phyloP scores from a whole-genome alignment of 23 red algal species.

The Agarophyton chilense region DNA sequence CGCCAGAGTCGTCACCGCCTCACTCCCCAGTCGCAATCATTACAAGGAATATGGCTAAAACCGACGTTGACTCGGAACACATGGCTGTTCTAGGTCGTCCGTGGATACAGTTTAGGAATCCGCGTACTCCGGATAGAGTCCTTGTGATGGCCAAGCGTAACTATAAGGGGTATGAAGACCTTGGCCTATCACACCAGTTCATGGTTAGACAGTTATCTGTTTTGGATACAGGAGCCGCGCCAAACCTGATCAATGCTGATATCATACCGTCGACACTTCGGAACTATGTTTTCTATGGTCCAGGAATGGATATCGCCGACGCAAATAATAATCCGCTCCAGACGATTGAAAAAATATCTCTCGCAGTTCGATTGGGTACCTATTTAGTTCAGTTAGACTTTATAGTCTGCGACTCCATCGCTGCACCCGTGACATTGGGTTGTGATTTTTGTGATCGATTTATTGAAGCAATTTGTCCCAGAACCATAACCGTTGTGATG shows the following conservation, averaged over 20 bases:
- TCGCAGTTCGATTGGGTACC: neutral
- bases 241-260: neutral
- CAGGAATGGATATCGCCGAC: neutral
- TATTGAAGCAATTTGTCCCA: no score
- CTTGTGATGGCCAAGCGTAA: conserved; percentile 10
- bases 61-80: neutral
- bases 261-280: neutral
- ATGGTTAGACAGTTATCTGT: neutral
- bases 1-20: neutral
- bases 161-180: neutral
- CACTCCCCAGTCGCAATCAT: neutral
- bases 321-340: neutral
- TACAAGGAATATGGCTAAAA: neutral
- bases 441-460: no score
- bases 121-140: neutral
- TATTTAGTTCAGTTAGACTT: neutral
- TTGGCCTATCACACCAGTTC: neutral
- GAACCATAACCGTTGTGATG: no score
- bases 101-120: neutral
- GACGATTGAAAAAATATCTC: neutral
- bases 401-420: no score
- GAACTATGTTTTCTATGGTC: neutral
- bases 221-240: neutral
- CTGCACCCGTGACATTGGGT: no score
- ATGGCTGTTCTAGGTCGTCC: neutral